Base-by-base conservation (phyloP, 176 grass and related monocot species). In the Phoenix dactylifera region DNA sequence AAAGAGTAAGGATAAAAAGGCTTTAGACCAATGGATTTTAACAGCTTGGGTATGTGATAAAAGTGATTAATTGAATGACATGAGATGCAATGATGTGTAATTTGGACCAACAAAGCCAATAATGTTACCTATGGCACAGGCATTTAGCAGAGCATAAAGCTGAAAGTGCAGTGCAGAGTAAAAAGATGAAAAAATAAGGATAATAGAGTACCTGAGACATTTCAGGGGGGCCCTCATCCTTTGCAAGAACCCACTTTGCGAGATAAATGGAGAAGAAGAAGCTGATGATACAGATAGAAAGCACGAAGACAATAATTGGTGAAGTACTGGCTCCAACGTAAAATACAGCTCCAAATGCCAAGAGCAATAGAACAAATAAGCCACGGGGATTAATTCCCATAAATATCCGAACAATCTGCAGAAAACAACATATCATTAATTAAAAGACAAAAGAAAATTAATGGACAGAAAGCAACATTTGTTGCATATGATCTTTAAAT, bases 221-320 rank as follows among this genome's bases (percentile, higher is more conserved):
- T 83, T 98, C 93, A 80, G 93, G 82, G 62, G 93, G 93, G 17
- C 93, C 93, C 70, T 98, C 93, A 61, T 98, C 93, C 73, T 98
- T 98, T n/a, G 93, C 81, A 62, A 98, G 93, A 78, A 98, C 93
- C 93, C 93, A 92, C 72, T 89, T 98, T 74, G 87, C 76, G 57
- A 92, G 93, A 71, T 92, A 98, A 49, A 98, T 59, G 56, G 93
- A 62, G 73, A 98, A 98, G 79, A 92, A 80, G 75, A 98, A 81
- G 73, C 84, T 89, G 66, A 98, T 64, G 30, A 81, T 92, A 72
- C 93, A 98, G 57, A 98, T 86, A 65, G 78, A 85, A 78, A 98
- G 91, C 22, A 98, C 93, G 63, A 98, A 98, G 79, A 98, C 52
- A 51, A 98, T 17, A 83, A 98, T 89, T 73, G 79, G 93, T 25